Percentiles rank a stretch among this genome's conserved stretches.
Evolutionary conservation across 805 yeast species (phyloP).

Genomic region (Saccharomycopsis microspora): DNA sequence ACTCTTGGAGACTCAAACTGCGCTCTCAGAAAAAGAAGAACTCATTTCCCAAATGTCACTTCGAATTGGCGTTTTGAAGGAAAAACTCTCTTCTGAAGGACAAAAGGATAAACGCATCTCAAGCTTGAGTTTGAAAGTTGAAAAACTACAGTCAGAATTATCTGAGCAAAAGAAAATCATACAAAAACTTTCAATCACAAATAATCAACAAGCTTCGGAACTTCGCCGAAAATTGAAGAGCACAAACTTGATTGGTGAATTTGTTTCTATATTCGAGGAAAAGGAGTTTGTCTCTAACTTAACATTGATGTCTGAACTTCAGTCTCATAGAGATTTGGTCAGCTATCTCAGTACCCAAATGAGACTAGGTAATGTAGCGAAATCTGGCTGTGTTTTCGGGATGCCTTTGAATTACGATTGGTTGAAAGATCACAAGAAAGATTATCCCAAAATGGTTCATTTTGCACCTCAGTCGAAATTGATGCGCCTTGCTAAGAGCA

Average conservation of each 20-base stretch:
- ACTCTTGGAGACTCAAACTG: not conserved
- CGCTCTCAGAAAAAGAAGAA: constrained; percentile 1
- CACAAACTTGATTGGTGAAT: constrained; percentile 7
- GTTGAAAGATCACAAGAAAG: not conserved
- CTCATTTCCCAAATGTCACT: constrained; percentile 1
- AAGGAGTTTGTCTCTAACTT: constrained; percentile 9
- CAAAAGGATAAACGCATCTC: constrained; percentile 1
- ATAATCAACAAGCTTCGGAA: constrained; percentile 2
- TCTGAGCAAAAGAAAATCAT: not conserved
- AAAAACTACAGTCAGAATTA: not conserved
- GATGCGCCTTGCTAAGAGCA: not conserved
- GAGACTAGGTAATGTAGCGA: not conserved
- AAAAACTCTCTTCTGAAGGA: constrained; percentile 1
- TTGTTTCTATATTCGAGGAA: constrained; percentile 8
- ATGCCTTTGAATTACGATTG: not conserved
- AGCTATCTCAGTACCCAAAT: not conserved
- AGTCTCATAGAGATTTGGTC: constrained; percentile 5
- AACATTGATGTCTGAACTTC: constrained; percentile 8
- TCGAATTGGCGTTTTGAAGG: constrained; percentile 4
- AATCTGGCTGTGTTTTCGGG: not conserved
- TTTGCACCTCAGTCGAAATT: not conserved
- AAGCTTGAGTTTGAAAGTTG: not conserved
- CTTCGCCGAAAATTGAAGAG: constrained; percentile 1
- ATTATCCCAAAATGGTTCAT: not conserved
- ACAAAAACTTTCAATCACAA: not conserved